phyloP scores from a whole-genome alignment of 768 basidiomycete species.

The Hysterangium stoloniferum region DNA sequence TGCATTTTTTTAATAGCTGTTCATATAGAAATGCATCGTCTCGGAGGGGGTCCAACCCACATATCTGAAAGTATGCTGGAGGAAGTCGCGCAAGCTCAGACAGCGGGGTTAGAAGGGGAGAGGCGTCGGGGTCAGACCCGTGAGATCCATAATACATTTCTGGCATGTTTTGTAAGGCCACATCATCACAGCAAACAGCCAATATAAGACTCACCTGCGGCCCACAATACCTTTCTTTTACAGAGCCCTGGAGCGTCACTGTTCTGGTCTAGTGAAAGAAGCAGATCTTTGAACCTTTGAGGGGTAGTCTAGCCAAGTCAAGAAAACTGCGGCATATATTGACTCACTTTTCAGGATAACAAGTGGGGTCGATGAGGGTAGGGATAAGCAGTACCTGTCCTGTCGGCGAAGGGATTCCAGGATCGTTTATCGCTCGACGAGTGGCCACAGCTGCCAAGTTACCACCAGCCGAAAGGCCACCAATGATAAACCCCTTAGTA shows the following conservation, averaged over 20 bases:
- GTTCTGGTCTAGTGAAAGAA: too few species aligned
- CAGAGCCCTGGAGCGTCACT: too few species aligned
- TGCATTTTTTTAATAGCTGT: conserved; percentile 16
- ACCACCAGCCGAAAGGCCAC: conserved; percentile 19
- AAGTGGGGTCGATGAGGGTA: conserved; percentile 14
- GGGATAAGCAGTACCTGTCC: conserved; percentile 20
- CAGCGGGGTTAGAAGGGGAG: conserved; percentile 17
- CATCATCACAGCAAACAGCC: background rate
- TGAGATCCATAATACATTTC: too few species aligned
- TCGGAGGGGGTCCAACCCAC: conserved; percentile 20
- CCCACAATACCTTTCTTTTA: too few species aligned
- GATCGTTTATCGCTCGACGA: conserved; percentile 18
- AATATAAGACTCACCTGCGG: too few species aligned
- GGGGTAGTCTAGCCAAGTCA: too few species aligned
- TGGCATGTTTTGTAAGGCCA: background rate
- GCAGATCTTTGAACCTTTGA: too few species aligned
- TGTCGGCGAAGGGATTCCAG: conserved; percentile 16
- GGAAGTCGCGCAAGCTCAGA: conserved; percentile 19
- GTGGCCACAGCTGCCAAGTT: conserved; percentile 17
- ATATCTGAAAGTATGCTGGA: conserved; percentile 20
- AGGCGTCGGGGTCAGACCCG: conserved; percentile 11
- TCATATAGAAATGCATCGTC: conserved; percentile 24
- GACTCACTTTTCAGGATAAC: conserved; percentile 18
- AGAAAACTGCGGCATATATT: too few species aligned
- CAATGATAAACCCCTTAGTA: conserved; percentile 19